phyloP scores from a whole-genome alignment of 257 asterid genomes.

The Paulownia fortunei region DNA sequence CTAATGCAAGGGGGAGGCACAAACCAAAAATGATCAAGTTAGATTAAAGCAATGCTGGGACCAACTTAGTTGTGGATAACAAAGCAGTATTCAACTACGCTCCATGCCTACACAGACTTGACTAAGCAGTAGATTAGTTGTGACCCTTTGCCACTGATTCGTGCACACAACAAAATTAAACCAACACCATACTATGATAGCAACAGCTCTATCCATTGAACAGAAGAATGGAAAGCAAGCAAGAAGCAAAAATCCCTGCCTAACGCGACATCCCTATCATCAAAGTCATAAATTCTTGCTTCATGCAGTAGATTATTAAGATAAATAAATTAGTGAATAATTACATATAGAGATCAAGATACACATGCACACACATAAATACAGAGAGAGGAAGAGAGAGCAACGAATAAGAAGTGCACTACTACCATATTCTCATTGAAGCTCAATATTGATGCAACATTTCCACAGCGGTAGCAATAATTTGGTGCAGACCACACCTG shows the following conservation, averaged over 20 bases:
- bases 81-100: background rate
- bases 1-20: slow-evolving; percentile 39
- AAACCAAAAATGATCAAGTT: background rate
- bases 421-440: slow-evolving; percentile 96
- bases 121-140: background rate
- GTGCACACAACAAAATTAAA: no score
- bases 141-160: background rate
- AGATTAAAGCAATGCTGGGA: background rate
- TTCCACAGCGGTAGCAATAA: slow-evolving; percentile 97
- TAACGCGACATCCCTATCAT: background rate
- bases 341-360: background rate
- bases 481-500: slow-evolving; percentile 99
- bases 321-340: background rate
- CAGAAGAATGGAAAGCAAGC: background rate
- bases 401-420: background rate
- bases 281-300: background rate
- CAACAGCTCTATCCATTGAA: background rate
- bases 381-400: background rate
- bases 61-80: no score
- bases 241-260: background rate
- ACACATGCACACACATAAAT: background rate
- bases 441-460: slow-evolving; percentile 96
- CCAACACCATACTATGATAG: background rate
- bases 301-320: background rate
- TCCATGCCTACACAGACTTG: background rate